A percentile compares a stretch with the other conserved stretches of the same genome.
Evolutionary conservation across 768 basidiomycete species (phyloP).

Genomic region (Ramaria sp.): DNA sequence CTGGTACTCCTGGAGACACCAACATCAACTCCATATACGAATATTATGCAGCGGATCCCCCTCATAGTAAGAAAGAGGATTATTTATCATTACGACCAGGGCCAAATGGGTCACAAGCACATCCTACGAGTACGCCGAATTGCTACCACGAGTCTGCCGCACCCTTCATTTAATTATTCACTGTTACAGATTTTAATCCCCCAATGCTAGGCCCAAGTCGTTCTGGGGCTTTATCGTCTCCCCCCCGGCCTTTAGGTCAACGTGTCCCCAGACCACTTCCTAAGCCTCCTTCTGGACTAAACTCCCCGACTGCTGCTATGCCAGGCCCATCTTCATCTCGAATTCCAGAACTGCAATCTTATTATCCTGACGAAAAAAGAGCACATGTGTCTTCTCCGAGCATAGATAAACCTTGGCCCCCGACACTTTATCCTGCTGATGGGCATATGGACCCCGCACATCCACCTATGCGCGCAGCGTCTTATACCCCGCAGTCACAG

Average conservation of each 20-base stretch:
- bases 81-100: not conserved
- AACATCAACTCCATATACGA: not conserved
- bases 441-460: not conserved
- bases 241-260: slow-evolving; percentile 1
- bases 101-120: not conserved
- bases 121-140: not conserved
- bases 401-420: not conserved
- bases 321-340: not conserved
- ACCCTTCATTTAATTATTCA: not conserved
- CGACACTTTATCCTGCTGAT: not conserved
- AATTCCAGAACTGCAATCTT: slow-evolving; percentile 1
- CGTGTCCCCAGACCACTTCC: not conserved
- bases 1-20: slow-evolving; percentile 4
- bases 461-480: not conserved
- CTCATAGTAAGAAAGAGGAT: not conserved
- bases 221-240: not conserved
- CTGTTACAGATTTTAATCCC: not conserved
- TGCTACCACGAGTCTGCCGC: not conserved
- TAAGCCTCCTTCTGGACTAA: not conserved
- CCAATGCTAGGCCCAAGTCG: not conserved
- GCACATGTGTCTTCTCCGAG: not conserved
- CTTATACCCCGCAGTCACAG: not conserved
- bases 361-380: not conserved
- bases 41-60: not conserved
- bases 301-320: not conserved